Evolutionary conservation across 192 early-diverging fungal species (phyloP).

Genomic region (Mortierella hygrophila): DNA sequence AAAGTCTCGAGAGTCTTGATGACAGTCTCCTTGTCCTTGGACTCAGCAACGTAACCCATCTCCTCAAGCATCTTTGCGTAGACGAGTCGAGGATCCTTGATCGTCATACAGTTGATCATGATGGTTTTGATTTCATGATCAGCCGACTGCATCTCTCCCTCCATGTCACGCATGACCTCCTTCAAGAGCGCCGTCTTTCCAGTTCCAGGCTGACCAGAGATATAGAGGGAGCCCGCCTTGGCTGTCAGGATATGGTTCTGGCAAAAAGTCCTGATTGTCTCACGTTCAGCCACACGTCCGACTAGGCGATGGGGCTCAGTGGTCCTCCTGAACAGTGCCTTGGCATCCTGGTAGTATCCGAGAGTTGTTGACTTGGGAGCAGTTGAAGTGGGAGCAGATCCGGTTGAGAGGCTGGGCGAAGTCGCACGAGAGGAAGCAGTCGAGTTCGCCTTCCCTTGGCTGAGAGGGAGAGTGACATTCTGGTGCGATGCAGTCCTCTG

Average conservation of each 20-base stretch:
- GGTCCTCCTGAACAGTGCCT: constrained; percentile 72
- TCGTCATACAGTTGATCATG: constrained; percentile 90
- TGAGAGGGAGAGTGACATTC: not conserved
- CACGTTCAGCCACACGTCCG: constrained; percentile 72
- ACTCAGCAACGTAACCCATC: constrained; percentile 40
- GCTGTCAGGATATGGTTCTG: constrained; percentile 59
- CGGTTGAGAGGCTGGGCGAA: not conserved
- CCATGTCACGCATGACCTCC: constrained; percentile 64
- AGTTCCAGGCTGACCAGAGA: constrained; percentile 93
- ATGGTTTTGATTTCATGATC: constrained; percentile 68
- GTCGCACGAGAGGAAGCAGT: not conserved
- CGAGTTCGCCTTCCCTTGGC: not conserved
- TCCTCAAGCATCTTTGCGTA: constrained; percentile 77
- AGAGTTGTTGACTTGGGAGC: constrained; percentile 5
- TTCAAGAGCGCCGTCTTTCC: constrained; percentile 92
- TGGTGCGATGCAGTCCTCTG: constrained; percentile 11
- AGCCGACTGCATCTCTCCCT: constrained; percentile 40
- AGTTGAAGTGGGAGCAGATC: not conserved
- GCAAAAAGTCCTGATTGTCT: constrained; percentile 66
- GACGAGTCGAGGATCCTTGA: constrained; percentile 76
- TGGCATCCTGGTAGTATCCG: constrained; percentile 67
- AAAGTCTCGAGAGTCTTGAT: constrained; percentile 67
- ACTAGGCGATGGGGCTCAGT: constrained; percentile 71
- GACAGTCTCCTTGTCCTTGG: constrained; percentile 60
- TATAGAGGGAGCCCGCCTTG: constrained; percentile 80